Evolutionary conservation across 768 basidiomycete genomes (phyloP).

Genomic region (Cytidiella melzeri): DNA sequence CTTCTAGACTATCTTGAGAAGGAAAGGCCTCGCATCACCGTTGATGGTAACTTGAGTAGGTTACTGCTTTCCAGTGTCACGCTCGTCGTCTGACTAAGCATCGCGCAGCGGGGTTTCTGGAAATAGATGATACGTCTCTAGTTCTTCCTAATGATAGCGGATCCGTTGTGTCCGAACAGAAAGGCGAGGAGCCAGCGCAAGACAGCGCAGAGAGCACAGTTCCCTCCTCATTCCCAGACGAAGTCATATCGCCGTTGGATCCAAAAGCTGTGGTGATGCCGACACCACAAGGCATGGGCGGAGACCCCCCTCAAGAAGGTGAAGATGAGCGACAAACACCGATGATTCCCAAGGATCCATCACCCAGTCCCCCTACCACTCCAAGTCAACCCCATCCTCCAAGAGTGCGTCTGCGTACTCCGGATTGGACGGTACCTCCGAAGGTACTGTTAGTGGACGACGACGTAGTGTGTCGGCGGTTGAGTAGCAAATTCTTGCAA

Average conservation of each 20-base stretch:
- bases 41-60: background rate
- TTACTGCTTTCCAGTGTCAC: background rate
- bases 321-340: constrained; percentile 20
- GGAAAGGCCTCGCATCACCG: background rate
- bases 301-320: constrained; percentile 24
- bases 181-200: background rate
- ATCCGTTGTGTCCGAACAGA: background rate
- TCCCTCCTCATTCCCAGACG: background rate
- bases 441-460: constrained; percentile 92
- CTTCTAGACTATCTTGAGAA: background rate
- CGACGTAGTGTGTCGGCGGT: constrained; percentile 82
- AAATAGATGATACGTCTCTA: background rate
- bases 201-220: background rate
- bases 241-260: background rate
- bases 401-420: constrained; percentile 70
- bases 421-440: constrained; percentile 89
- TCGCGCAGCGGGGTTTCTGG: background rate
- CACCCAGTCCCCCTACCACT: background rate
- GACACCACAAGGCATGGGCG: constrained; percentile 25
- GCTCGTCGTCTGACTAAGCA: background rate
- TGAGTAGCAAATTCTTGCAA: constrained; percentile 90
- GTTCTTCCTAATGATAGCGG: background rate
- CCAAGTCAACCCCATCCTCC: constrained; percentile 11
- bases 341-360: constrained; percentile 5
- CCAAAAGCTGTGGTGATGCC: constrained; percentile 21